A percentile compares a stretch with the other conserved stretches of the same genome.
Evolutionary conservation across 768 basidiomycete species (phyloP).

Genomic region (Tylopilus rubrobrunneus): DNA sequence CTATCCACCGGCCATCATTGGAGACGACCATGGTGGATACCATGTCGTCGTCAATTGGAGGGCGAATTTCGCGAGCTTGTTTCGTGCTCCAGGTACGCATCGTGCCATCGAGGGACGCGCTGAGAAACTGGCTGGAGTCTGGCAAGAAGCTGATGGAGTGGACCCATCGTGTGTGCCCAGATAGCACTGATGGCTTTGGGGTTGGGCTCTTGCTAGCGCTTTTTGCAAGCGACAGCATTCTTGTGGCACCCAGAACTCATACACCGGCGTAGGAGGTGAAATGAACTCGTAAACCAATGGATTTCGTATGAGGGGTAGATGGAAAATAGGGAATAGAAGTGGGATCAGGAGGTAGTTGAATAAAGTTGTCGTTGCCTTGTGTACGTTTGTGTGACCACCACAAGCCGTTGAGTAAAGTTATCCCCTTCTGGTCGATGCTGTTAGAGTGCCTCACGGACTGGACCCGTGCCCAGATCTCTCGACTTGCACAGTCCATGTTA

Average conservation of each 20-base stretch:
- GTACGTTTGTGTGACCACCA: not conserved
- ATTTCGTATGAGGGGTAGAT: not conserved
- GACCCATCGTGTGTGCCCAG: conserved; percentile 3
- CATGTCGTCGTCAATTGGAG: not conserved
- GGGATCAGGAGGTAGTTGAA: not conserved
- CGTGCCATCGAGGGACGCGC: not conserved
- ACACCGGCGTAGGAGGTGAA: not conserved
- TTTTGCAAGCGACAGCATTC: not conserved
- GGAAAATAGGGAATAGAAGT: not conserved
- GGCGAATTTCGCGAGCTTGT: not conserved
- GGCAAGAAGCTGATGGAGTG: conserved; percentile 3
- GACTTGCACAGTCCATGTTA: not conserved
- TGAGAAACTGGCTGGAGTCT: conserved; percentile 1
- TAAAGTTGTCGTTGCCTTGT: not conserved
- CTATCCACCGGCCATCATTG: conserved; percentile 8
- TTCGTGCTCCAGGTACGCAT: not conserved
- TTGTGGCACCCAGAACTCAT: not conserved
- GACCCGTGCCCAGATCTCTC: not conserved
- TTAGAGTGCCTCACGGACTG: not conserved
- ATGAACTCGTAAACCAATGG: not conserved
- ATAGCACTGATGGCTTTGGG: not conserved
- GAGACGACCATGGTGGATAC: not conserved
- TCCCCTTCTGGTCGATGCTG: not conserved
- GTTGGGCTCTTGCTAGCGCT: not conserved
- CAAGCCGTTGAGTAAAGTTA: not conserved